Evolutionary conservation across 2,329 filamentous ascomycete genomes (phyloP).

Genomic region (Colletotrichum sp.): DNA sequence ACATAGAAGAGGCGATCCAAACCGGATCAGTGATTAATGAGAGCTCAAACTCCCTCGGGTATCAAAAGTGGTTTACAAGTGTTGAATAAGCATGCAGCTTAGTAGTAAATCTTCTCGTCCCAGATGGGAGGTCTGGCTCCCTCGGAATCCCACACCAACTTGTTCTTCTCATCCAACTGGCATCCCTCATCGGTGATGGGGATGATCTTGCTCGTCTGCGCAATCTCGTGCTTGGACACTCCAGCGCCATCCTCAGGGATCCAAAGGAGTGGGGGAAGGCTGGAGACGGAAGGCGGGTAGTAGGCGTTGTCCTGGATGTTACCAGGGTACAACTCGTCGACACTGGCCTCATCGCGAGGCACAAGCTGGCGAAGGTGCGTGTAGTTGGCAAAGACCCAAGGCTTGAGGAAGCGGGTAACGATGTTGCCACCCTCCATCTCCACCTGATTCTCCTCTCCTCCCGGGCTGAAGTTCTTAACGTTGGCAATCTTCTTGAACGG

Average conservation of each 20-base stretch:
- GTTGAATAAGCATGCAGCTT: constrained; percentile 13
- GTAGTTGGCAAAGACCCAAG: constrained; percentile 79
- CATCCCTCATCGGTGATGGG: constrained; percentile 83
- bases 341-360: constrained; percentile 55
- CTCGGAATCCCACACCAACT: constrained; percentile 46
- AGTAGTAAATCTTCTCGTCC: constrained; percentile 51
- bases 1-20: not conserved
- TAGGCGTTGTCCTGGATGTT: constrained; percentile 73
- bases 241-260: constrained; percentile 79
- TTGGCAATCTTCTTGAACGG: constrained; percentile 19
- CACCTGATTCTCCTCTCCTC: constrained; percentile 27
- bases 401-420: constrained; percentile 74
- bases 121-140: constrained; percentile 48
- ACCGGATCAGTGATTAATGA: not conserved
- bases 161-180: constrained; percentile 69
- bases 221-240: constrained; percentile 78
- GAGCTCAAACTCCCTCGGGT: constrained; percentile 17
- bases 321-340: constrained; percentile 63
- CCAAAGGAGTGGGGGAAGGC: constrained; percentile 76
- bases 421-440: constrained; percentile 58
- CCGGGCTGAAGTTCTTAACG: constrained; percentile 19
- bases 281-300: constrained; percentile 72
- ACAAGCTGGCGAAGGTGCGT: constrained; percentile 72
- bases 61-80: constrained; percentile 15
- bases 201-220: constrained; percentile 73